phyloP scores from a whole-genome alignment of 1,284 basidiomycete genomes.

The Boletus hoseneyae region DNA sequence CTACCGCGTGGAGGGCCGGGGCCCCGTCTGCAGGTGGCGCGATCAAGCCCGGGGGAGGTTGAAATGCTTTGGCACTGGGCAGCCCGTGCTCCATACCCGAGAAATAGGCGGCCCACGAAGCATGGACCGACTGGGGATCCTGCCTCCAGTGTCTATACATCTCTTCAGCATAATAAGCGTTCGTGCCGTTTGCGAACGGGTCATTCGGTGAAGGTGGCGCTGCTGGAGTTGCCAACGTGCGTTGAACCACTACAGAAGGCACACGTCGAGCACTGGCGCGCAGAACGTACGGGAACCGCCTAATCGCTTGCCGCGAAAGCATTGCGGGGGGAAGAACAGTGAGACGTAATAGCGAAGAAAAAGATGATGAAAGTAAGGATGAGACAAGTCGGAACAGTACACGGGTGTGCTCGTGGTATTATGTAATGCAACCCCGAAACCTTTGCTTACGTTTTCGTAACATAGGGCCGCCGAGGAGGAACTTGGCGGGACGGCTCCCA shows the following conservation, averaged over 20 bases:
- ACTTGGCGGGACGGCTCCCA: constrained; percentile 3
- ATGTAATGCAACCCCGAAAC: constrained; percentile 21
- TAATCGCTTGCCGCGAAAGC: constrained; percentile 31
- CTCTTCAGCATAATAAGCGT: constrained; percentile 94
- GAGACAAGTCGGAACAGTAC: constrained; percentile 3
- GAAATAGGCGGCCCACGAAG: constrained; percentile 96
- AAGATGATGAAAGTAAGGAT: not conserved
- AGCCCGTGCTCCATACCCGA: constrained; percentile 90
- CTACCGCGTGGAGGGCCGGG: constrained; percentile 73
- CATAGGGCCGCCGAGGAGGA: constrained; percentile 5
- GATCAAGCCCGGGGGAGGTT: constrained; percentile 73
- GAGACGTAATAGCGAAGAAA: not conserved
- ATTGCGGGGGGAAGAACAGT: constrained; percentile 14
- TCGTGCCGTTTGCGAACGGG: constrained; percentile 86
- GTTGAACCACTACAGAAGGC: constrained; percentile 12
- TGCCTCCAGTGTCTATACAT: constrained; percentile 92
- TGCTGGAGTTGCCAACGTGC: constrained; percentile 48
- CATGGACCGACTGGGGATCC: constrained; percentile 90
- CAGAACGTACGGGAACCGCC: constrained; percentile 30
- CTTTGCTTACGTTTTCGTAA: constrained; percentile 6
- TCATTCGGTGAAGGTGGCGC: constrained; percentile 66
- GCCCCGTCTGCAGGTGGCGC: constrained; percentile 75
- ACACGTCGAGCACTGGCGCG: constrained; percentile 16
- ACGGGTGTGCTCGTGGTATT: constrained; percentile 9
- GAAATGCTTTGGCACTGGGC: constrained; percentile 80